Conservation (phyloP, 495 filamentous ascomycete species). For the Durotheca rogersii region DNA sequence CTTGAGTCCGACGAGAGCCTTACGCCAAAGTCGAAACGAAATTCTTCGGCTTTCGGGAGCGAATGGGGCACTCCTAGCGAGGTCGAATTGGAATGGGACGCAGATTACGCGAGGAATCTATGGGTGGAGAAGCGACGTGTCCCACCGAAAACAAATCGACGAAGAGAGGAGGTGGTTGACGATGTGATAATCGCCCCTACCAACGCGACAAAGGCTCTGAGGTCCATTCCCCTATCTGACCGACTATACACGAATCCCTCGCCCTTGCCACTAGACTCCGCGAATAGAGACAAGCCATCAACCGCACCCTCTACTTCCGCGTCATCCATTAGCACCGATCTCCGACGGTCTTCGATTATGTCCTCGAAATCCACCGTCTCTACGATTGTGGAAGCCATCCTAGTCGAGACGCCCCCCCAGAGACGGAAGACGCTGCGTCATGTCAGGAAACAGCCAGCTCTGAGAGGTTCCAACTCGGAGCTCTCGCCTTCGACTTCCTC, state of each 20-base stretch:
- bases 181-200: conserved; percentile 50
- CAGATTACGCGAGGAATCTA: conserved; percentile 58
- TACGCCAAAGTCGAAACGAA: conserved; percentile 40
- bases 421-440: conserved; percentile 65
- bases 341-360: conserved; percentile 59
- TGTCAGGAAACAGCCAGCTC: conserved; percentile 57
- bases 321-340: conserved; percentile 48
- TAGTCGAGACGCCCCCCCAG: conserved; percentile 61
- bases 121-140: conserved; percentile 53
- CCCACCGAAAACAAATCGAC: conserved; percentile 32
- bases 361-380: conserved; percentile 62
- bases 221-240: conserved; percentile 50
- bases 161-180: conserved; percentile 46
- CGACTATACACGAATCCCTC: conserved; percentile 44
- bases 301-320: conserved; percentile 41
- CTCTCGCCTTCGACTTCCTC: conserved; percentile 53
- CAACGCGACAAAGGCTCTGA: conserved; percentile 50
- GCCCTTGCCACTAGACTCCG: conserved; percentile 32
- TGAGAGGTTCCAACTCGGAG: conserved; percentile 57
- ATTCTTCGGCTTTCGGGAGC: conserved; percentile 51
- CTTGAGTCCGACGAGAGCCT: conserved; percentile 46
- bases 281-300: conserved; percentile 30
- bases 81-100: conserved; percentile 56
- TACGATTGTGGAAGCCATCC: conserved; percentile 68
- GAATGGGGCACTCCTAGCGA: conserved; percentile 48